Conservation (phyloP, 2,329 filamentous ascomycete species). For the Stagonosporopsis chrysanthemi region DNA sequence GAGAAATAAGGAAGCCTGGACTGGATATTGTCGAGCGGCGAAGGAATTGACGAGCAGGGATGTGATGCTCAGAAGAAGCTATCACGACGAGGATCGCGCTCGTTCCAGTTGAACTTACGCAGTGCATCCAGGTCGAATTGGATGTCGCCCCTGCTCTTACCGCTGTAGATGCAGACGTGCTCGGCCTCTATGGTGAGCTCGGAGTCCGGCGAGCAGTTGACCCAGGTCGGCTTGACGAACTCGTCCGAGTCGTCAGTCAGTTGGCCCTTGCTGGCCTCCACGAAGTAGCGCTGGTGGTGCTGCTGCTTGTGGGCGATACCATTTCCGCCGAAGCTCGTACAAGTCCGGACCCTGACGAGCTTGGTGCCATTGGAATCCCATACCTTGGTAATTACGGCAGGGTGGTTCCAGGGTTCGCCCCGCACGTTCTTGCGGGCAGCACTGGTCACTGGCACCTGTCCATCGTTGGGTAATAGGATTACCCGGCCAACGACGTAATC, state of each 20-base stretch:
- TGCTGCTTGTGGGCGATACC: constrained; percentile 2
- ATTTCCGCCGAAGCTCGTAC: constrained; percentile 21
- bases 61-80: neutral
- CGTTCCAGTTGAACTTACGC: constrained; percentile 15
- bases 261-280: constrained; percentile 16
- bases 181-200: constrained; percentile 27
- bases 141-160: constrained; percentile 5
- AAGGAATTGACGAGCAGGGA: neutral
- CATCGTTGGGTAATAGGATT: neutral
- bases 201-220: constrained; percentile 25
- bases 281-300: constrained; percentile 15
- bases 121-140: constrained; percentile 15
- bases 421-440: neutral
- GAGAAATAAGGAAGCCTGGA: neutral
- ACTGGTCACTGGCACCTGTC: neutral
- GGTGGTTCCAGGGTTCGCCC: constrained; percentile 13
- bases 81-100: constrained; percentile 11
- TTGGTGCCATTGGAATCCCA: constrained; percentile 5
- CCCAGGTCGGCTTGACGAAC: constrained; percentile 28
- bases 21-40: neutral
- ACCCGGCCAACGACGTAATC: constrained; percentile 5
- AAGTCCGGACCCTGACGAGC: constrained; percentile 19
- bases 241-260: constrained; percentile 19
- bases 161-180: constrained; percentile 20
- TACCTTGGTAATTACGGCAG: constrained; percentile 19